Evolutionary conservation across 208 protist genomes (phyloP).

Genomic region (Acanthamoeba divionensis): DNA sequence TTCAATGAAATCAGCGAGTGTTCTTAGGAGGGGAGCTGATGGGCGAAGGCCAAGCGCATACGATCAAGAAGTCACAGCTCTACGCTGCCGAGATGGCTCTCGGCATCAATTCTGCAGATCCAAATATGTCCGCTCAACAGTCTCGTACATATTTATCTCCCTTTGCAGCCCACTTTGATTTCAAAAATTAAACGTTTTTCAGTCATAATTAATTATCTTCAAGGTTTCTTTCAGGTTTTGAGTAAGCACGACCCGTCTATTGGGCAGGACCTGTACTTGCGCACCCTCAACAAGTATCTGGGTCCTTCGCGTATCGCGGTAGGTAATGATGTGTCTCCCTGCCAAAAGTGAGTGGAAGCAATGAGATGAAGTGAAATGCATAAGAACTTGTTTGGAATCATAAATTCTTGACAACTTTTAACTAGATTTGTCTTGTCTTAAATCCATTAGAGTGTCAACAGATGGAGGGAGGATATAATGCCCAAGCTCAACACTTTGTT

Average conservation of each 20-base stretch:
- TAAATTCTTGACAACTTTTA: neutral
- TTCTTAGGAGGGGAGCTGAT: neutral
- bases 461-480: neutral
- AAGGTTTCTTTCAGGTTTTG: neutral
- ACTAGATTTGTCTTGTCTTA: neutral
- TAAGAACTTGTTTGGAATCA: no score
- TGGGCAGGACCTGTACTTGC: no score
- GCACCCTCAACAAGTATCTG: no score
- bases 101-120: neutral
- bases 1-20: neutral
- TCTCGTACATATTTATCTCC: no score
- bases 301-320: no score
- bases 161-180: neutral
- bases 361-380: no score
- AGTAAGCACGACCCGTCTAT: neutral
- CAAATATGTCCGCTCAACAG: no score
- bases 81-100: neutral
- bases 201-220: neutral
- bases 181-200: neutral
- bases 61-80: neutral
- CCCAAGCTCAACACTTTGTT: neutral
- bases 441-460: neutral
- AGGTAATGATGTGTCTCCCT: no score
- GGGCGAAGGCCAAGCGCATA: neutral
- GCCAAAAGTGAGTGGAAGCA: no score